A percentile compares a stretch with the other conserved stretches of the same genome.
Evolutionary conservation across 1,284 basidiomycete species (phyloP).

Genomic region (Pseudozyma hubeiensis): DNA sequence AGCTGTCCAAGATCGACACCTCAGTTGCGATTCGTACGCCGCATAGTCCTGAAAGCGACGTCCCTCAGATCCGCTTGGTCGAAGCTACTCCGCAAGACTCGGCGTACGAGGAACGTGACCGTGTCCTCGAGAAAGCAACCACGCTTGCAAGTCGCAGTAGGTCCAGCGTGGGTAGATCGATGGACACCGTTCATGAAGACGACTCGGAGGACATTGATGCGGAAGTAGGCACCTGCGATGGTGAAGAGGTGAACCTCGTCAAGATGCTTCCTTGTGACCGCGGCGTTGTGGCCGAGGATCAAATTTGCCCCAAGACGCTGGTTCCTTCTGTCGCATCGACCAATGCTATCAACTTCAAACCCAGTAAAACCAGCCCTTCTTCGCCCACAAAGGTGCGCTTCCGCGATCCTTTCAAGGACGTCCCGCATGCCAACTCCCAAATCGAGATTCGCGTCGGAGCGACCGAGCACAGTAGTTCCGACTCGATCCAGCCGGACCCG

Average conservation of each 20-base stretch:
- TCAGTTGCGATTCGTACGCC: background rate
- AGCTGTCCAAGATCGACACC: slow-evolving; percentile 33
- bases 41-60: background rate
- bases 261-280: slow-evolving; percentile 15
- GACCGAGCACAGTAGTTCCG: slow-evolving; percentile 23
- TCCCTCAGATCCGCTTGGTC: slow-evolving; percentile 27
- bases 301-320: slow-evolving; percentile 1
- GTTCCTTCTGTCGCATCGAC: background rate
- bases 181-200: slow-evolving; percentile 32
- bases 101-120: slow-evolving; percentile 29
- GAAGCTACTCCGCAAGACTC: slow-evolving; percentile 33
- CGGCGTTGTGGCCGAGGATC: background rate
- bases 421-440: slow-evolving; percentile 2
- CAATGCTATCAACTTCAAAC: background rate
- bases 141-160: slow-evolving; percentile 2
- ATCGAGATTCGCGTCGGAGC: slow-evolving; percentile 12
- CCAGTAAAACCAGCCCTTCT: background rate
- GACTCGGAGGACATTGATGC: slow-evolving; percentile 9
- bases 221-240: slow-evolving; percentile 1
- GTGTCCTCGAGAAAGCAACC: background rate
- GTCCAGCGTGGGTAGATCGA: slow-evolving; percentile 10
- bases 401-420: slow-evolving; percentile 25
- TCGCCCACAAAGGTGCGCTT: slow-evolving; percentile 17
- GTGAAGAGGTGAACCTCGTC: slow-evolving; percentile 9
- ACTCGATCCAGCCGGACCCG: slow-evolving; percentile 7